A percentile compares a stretch with the other conserved stretches of the same genome.
These are phyloP conservation scores for Solanum etuberosum DNA, from an alignment of 257 asterid genomes.

Conservation along the genomic window DNA sequence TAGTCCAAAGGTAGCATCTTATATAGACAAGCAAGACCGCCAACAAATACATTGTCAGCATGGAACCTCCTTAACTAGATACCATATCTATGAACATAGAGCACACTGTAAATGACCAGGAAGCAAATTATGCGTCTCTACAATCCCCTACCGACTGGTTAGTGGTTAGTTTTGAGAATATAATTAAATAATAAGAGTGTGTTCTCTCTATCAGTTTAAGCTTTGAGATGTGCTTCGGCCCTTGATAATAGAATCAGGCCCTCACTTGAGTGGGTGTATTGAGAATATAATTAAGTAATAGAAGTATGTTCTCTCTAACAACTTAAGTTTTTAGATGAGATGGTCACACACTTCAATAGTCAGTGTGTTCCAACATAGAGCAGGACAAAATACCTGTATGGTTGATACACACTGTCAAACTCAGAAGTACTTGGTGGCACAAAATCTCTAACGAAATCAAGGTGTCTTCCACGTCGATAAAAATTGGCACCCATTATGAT, in stretches of 20 bases:
- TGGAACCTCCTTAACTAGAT: background rate
- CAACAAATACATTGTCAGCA: background rate
- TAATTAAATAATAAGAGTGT: background rate
- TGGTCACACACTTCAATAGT: background rate
- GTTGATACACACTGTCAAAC: slow-evolving; percentile 29
- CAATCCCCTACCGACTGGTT: background rate
- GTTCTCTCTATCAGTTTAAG: background rate
- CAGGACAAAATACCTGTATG: slow-evolving; percentile 31
- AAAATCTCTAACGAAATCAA: slow-evolving; percentile 63
- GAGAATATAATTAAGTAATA: background rate
- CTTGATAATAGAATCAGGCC: background rate
- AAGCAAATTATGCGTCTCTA: background rate
- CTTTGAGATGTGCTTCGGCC: background rate
- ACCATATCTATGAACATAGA: background rate
- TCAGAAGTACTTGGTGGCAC: slow-evolving; percentile 65
- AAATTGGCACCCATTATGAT: slow-evolving; percentile 47
- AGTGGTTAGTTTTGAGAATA: background rate
- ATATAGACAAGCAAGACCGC: background rate
- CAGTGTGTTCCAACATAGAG: background rate
- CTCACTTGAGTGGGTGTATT: background rate
- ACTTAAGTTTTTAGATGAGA: background rate
- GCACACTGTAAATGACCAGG: background rate
- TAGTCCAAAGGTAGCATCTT: background rate
- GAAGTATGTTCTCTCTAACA: background rate
- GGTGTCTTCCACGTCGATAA: slow-evolving; percentile 61